Evolutionary conservation across 805 yeast species (phyloP), one percentile per base, ranked within the genome.

Genomic region (Metschnikowia similis): DNA sequence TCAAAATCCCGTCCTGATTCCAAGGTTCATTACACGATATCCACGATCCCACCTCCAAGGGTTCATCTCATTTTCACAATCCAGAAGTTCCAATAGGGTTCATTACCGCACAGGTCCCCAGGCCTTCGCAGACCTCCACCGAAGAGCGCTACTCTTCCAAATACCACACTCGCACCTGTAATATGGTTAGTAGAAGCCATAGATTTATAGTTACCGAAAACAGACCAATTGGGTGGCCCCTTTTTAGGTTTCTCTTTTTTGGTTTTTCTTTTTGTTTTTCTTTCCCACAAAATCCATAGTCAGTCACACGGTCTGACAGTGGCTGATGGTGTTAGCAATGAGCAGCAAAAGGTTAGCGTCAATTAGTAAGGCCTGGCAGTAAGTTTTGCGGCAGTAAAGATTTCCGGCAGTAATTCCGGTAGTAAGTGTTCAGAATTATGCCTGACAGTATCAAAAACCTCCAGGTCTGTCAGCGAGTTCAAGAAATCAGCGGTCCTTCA

Each of bases 21-120:
- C 37, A 41, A 41, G 45, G 45, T 41, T 41, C 29, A 17, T 41
- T 41, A 41, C 37, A 14, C 32, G 31, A 32, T 32, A 36, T 29
- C 16, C 9, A 31, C 35, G 31, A 41, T 42, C 37, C 38, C 45
- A 34, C 37, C 21, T 42, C 38, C 32, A 42, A 42, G 38, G 45
- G 46, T 34, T 42, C 32, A 42, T 34, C 34, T 27, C 21, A 27
- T 30, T n/a, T 17, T 34, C 39, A 32, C 16, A 34, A 21, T 31
- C 29, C 30, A 31, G 7, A 21, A 17, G 35, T 17, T 26, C 8
- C 11, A 16, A 37, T 30, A 28, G 44, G 30, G 45, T 13, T 41
- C 35, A 30, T 39, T 39, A 39, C 42, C 32, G 32, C 42, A 21
- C 13, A 35, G 37, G 1, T 4, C 21, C 37, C 16, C 37, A 9